Evolutionary conservation across 2,329 filamentous ascomycete species (phyloP).

Genomic region (Cytospora piceicola): DNA sequence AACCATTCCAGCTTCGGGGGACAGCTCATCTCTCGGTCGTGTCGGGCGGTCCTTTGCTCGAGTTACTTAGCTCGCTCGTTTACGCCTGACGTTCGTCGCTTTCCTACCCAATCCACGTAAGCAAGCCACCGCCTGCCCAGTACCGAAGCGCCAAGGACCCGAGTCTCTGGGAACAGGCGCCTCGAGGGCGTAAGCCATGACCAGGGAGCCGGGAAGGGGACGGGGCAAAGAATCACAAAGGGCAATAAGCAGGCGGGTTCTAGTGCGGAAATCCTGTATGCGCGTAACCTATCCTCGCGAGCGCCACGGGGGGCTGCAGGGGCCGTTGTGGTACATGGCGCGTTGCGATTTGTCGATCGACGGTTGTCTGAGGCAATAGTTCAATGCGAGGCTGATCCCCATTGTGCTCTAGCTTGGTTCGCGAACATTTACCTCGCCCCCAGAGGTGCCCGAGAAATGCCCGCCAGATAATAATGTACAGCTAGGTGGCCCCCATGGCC

Average conservation of each 20-base stretch:
- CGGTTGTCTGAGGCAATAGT: conserved; percentile 22
- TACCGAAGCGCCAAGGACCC: conserved; percentile 14
- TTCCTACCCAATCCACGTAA: conserved; percentile 6
- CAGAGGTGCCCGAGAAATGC: neutral
- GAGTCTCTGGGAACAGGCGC: conserved; percentile 25
- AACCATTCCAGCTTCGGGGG: neutral
- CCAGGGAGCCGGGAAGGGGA: conserved; percentile 1
- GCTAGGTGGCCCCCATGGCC: neutral
- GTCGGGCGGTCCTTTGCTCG: conserved; percentile 9
- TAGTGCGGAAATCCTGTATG: conserved; percentile 13
- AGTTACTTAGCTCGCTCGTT: neutral
- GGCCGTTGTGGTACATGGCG: conserved; percentile 25
- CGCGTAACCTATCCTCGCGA: conserved; percentile 14
- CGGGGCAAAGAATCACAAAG: conserved; percentile 10
- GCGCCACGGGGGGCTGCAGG: conserved; percentile 17
- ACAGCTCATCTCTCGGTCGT: neutral
- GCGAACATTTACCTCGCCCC: conserved; percentile 8
- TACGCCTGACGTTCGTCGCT: conserved; percentile 12
- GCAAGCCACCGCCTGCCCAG: conserved; percentile 3
- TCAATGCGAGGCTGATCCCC: conserved; percentile 18
- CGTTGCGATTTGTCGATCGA: conserved; percentile 25
- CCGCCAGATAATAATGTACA: conserved; percentile 11
- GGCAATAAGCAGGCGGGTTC: conserved; percentile 9
- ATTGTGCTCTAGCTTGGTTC: conserved; percentile 10
- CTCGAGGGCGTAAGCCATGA: conserved; percentile 15